Evolutionary conservation across 2,329 filamentous ascomycete species (phyloP).

Genomic region (Aspergillus amoenus): DNA sequence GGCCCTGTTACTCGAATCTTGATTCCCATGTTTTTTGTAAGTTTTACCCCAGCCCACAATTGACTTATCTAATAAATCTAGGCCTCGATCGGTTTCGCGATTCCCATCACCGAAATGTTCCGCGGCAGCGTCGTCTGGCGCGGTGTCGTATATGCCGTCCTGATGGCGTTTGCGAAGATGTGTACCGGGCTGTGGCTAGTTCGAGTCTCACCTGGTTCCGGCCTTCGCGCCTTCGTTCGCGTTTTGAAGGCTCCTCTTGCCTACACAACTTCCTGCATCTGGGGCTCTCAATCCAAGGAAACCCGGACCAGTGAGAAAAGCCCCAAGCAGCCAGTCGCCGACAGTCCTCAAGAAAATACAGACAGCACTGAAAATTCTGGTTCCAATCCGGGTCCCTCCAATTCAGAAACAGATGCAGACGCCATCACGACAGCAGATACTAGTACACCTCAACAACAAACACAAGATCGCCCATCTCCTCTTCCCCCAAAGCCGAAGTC

Average conservation of each 20-base stretch:
- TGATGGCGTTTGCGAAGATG: constrained; percentile 68
- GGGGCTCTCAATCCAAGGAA: not conserved
- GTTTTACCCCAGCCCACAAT: constrained; percentile 18
- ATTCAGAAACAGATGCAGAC: not conserved
- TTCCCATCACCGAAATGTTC: constrained; percentile 73
- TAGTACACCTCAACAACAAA: not conserved
- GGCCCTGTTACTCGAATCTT: constrained; percentile 54
- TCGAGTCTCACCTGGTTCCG: constrained; percentile 28
- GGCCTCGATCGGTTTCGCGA: constrained; percentile 70
- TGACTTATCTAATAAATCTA: constrained; percentile 10
- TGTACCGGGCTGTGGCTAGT: constrained; percentile 61
- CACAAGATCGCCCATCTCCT: not conserved
- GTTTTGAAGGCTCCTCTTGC: constrained; percentile 7
- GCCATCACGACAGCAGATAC: not conserved
- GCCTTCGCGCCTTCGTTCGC: constrained; percentile 9
- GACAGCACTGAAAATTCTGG: not conserved
- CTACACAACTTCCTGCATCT: constrained; percentile 10
- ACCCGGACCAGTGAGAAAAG: not conserved
- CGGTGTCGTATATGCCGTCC: constrained; percentile 67
- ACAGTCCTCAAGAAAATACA: not conserved
- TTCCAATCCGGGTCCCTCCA: not conserved
- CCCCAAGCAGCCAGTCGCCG: not conserved
- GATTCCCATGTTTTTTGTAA: constrained; percentile 71
- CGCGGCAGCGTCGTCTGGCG: constrained; percentile 64
- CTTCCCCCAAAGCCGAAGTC: constrained; percentile 55